Evolutionary conservation across 495 filamentous ascomycete genomes (phyloP), one percentile per base, ranked within the genome.

Genomic region (Aspergillus indologenus): DNA sequence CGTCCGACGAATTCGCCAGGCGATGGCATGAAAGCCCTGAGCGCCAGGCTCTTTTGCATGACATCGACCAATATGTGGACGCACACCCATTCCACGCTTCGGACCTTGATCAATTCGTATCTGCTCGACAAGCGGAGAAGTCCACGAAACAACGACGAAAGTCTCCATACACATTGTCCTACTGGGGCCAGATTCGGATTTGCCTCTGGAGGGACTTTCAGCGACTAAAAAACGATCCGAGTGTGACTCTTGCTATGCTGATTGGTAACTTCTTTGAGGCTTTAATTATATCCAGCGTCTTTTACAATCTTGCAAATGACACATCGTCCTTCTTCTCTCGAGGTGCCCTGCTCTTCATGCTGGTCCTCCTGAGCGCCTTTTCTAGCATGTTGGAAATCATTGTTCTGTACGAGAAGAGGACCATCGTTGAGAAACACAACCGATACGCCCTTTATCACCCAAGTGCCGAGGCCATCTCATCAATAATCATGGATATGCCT

Each of bases 341-440:
- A 49, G 90, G 89, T 31, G 89, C 88, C 49, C 77, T 91, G 0
- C 77, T 96, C 20, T 96, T 96, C 81, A 95, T 96, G 63, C 89
- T 90, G 44, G 85, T 92, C 61, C 79, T 96, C 17, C 65, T 81
- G 20, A 83, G 82, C 54, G 77, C 79, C n/a, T 68, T 83, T 17
- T 76, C 78, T 0, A 65, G 66, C 17, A 70, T 71, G 61, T 68
- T 75, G 1, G 85, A 89, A 62, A 85, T 88, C 65, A 81, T 81
- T 59, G 76, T 54, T 47, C 68, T 84, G 5, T 84, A 82, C 54
- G 65, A 68, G 0, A 81, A 85, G 63, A 76, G 82, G 9, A 79
- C 83, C 14, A 83, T 87, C 45, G 79, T 87, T 15, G 80, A 84
- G 54, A 86, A 86, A 63, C 85, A 87, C 45, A 67, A 67, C 2